Base-by-base conservation (phyloP, 192 early-diverging fungal species). In the Rhizophagus clarus region DNA sequence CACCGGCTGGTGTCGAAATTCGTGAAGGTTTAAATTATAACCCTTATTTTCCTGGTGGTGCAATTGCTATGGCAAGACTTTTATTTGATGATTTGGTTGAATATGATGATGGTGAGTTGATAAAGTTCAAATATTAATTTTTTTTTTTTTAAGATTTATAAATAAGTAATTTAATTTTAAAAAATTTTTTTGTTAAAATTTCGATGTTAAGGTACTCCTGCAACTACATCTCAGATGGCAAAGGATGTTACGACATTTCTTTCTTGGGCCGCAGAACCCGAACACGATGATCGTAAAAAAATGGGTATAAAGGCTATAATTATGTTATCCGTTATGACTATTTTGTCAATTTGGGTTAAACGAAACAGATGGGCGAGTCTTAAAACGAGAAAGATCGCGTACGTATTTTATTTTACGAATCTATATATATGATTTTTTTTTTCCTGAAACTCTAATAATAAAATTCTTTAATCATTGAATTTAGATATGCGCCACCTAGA, bases 21-120 rank as follows among this genome's bases (percentile, higher is more conserved):
- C 94, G 96, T 85, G 96, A 97, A 82, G 97, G 97, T 74, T 90
- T 99, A 24, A 95, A 98, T 92, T 99, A 96, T 91, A 99, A 99
- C 92, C 95, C 96, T 60, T 99, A 98, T 90, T 99, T 99, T 94
- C 97, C 96, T 24, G 97, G 97, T 64, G 97, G 97, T 81, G 94
- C 97, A 71, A 99, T 99, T 85, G 90, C 91, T 73, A 99, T 99
- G 97, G 97, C 96, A 45, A 93, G 95, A 80, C 88, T 93, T 74
- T 85, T 99, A 68, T 99, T 92, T 87, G 97, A 99, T 79, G 97
- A 94, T 70, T 88, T 96, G 28, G 93, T 97, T 28, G 97, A 99
- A 81, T 99, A 94, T 82, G 97, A 99, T 72, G 97, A 99, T 83
- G 97, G 85, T 69, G 34, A 40, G 42, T 31, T 17, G 3, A n/a